Evolutionary conservation across 2,329 filamentous ascomycete species (phyloP).

Genomic region (Arthroderma uncinatum): DNA sequence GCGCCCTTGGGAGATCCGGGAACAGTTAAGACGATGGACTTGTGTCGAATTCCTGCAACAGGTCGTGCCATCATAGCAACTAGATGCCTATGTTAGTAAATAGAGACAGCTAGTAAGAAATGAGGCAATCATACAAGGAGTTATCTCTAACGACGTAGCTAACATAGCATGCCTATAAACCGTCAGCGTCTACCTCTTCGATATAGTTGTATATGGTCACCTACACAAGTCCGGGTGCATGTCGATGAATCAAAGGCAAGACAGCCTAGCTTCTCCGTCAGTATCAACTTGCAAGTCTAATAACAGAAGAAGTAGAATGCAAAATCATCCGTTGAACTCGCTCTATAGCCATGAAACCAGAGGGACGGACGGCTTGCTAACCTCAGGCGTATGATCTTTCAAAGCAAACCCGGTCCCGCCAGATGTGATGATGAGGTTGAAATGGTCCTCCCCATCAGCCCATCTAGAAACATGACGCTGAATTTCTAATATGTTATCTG

Average conservation of each 20-base stretch:
- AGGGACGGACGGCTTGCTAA: constrained; percentile 30
- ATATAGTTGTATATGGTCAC: constrained; percentile 18
- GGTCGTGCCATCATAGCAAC: constrained; percentile 96
- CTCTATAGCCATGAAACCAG: neutral
- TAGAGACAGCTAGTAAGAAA: neutral
- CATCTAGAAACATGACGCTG: constrained; percentile 61
- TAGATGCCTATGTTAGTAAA: constrained; percentile 29
- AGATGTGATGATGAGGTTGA: constrained; percentile 73
- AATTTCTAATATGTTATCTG: constrained; percentile 64
- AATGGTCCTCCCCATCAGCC: constrained; percentile 53
- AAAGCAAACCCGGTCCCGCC: constrained; percentile 88
- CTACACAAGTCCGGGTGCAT: constrained; percentile 75
- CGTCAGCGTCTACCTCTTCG: neutral
- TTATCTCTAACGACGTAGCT: constrained; percentile 68
- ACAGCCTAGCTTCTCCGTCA: constrained; percentile 50
- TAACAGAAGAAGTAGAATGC: neutral
- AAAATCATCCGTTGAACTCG: neutral
- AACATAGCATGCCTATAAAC: constrained; percentile 72
- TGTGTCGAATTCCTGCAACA: constrained; percentile 74
- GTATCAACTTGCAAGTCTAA: neutral
- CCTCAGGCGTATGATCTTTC: constrained; percentile 80
- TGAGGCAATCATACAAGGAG: constrained; percentile 59
- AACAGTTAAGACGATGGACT: constrained; percentile 72
- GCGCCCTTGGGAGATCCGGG: constrained; percentile 94
- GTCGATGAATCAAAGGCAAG: constrained; percentile 64